Percentiles rank a stretch among this genome's conserved stretches.
These are phyloP conservation scores for Meredithiella fracta DNA, from an alignment of 2,329 filamentous ascomycete species.

Conservation along the genomic window DNA sequence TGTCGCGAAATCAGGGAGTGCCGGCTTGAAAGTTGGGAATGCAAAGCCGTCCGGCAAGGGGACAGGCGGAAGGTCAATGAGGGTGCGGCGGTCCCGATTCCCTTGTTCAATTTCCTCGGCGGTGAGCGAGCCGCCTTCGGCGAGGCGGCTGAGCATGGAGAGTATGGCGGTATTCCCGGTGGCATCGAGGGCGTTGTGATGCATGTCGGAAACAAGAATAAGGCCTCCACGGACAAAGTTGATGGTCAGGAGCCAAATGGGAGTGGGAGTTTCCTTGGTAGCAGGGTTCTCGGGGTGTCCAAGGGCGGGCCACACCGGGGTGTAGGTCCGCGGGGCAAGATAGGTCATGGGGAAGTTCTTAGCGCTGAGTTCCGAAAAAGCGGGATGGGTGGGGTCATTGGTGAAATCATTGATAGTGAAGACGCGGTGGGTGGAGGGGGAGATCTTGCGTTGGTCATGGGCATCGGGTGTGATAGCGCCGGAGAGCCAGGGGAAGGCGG, in stretches of 20 bases:
- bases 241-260: background rate
- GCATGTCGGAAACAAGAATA: background rate
- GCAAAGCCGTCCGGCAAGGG: background rate
- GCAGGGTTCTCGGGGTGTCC: background rate
- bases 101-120: background rate
- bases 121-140: background rate
- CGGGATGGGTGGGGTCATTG: background rate
- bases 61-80: constrained; percentile 1
- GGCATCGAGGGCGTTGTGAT: background rate
- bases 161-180: background rate
- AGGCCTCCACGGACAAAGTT: background rate
- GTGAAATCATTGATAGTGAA: background rate
- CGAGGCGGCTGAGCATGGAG: background rate
- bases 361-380: background rate
- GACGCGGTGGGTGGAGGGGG: background rate
- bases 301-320: background rate
- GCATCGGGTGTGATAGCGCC: background rate
- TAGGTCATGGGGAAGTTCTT: constrained; percentile 1
- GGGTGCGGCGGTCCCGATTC: background rate
- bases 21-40: background rate
- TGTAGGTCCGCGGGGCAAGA: background rate
- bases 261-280: background rate
- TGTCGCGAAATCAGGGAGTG: background rate
- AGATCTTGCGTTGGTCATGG: background rate
- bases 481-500: constrained; percentile 4